Evolutionary conservation across 352 stramenopile species (phyloP).

Genomic region (Peronospora destructor): DNA sequence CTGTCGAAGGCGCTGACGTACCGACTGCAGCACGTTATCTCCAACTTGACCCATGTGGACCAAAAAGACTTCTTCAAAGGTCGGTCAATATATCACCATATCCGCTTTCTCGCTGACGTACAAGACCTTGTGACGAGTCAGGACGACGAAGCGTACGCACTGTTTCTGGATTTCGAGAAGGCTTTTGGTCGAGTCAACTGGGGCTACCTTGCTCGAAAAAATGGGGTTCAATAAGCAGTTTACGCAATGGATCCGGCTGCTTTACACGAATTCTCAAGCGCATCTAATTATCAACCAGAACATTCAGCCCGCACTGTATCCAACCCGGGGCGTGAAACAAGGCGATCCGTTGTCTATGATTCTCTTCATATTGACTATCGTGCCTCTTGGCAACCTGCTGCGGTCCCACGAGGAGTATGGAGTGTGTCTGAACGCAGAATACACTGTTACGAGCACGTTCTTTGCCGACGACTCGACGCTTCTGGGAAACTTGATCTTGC

Average conservation of each 20-base stretch:
- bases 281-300: neutral
- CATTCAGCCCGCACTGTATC: neutral
- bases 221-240: neutral
- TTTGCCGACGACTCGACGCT: conserved; percentile 6
- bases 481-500: conserved; percentile 1
- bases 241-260: neutral
- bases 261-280: neutral
- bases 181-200: neutral
- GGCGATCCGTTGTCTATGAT: neutral
- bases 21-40: neutral
- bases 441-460: neutral
- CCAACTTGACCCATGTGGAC: neutral
- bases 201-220: neutral
- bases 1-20: neutral
- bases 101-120: neutral
- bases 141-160: neutral
- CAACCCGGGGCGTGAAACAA: neutral
- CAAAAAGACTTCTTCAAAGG: neutral
- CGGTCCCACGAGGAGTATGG: neutral
- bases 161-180: neutral
- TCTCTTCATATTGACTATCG: neutral
- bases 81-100: neutral
- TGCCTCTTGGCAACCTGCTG: conserved; percentile 1
- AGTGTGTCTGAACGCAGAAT: neutral
- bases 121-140: neutral